Evolutionary conservation across 257 asterid species (phyloP), one percentile per base, ranked within the genome.

Genomic region (Mentha longifolia): DNA sequence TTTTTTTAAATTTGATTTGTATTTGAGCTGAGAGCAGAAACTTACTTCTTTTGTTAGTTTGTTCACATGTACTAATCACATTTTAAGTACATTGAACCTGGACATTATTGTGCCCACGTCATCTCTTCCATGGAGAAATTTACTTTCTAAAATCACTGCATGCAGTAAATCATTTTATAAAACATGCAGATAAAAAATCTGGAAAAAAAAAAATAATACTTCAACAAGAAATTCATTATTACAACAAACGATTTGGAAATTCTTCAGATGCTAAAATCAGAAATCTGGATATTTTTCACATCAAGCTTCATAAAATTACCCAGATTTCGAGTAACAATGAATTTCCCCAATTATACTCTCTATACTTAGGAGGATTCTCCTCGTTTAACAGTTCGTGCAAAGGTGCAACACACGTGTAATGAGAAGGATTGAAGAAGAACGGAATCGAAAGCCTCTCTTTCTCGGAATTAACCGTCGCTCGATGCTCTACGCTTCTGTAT

Each of bases 81-180:
- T 42, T 25, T 42, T 25, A 57, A 0, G 63, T 80, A 22, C 86
- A 76, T 47, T 78, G 86, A 78, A 82, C 74, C 73, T 78, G 78
- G 86, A 78, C 85, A 52, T 11, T n/a, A 19, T 15, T 22, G 25
- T 6, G 28, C n/a, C n/a, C n/a, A 17, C 45, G 2, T 31, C 3
- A 8, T 17, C 54, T 33, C 25, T 17, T 17, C 30, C 33, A 2
- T 56, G 22, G 19, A 15, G 22, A 52, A 67, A 13, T 28, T 47
- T 20, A 3, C 17, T 20, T 20, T 41, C 12, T 61, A 9, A 42
- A 22, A 3, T 61, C 20, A 0, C 28, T 28, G 31, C 31, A 28
- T 28, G 31, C 31, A 3, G 31, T 28, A 28, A 28, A 28, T 28
- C 58, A 11, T 9, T 22, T 22, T 22, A 22, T 22, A 22, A 1